Evolutionary conservation across 2,329 filamentous ascomycete genomes (phyloP).

Genomic region (Cercospora nicotianae): DNA sequence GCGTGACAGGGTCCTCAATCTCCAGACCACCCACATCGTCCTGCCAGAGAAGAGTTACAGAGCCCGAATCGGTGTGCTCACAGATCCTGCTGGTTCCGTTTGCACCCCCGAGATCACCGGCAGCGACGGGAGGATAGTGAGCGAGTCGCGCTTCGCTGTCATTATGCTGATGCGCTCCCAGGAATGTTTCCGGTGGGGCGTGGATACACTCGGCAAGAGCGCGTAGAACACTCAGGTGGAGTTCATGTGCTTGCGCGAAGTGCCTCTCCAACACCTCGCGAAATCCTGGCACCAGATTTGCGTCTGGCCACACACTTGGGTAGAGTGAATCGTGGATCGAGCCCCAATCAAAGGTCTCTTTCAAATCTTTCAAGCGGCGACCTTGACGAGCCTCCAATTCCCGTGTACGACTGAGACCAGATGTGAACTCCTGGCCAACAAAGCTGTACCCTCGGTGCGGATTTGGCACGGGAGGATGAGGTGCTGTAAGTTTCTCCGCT

Average conservation of each 20-base stretch:
- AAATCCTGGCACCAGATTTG: conserved; percentile 7
- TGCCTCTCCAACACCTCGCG: conserved; percentile 14
- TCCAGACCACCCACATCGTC: conserved; percentile 22
- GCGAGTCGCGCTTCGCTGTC: conserved; percentile 19
- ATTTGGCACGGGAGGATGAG: conserved; percentile 17
- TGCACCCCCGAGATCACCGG: conserved; percentile 7
- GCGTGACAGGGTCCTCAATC: conserved; percentile 17
- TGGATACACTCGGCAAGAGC: conserved; percentile 13
- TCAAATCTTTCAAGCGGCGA: conserved; percentile 15
- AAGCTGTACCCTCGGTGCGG: conserved; percentile 21
- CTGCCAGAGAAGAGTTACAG: conserved; percentile 21
- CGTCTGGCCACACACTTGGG: conserved; percentile 19
- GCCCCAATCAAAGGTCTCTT: conserved; percentile 21
- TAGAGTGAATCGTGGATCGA: conserved; percentile 11
- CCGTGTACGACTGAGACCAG: conserved; percentile 14
- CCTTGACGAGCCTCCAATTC: conserved; percentile 13
- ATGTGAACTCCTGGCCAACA: conserved; percentile 19
- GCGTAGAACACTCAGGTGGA: conserved; percentile 13
- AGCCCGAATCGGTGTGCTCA: conserved; percentile 21
- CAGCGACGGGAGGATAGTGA: conserved; percentile 15
- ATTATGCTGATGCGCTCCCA: neutral
- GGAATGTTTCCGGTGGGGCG: conserved; percentile 7
- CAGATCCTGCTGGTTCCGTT: conserved; percentile 16
- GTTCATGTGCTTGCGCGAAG: conserved; percentile 6
- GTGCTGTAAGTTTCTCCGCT: conserved; percentile 14